Evolutionary conservation across 2,329 filamentous ascomycete genomes (phyloP), one percentile per base, ranked within the genome.

Genomic region (Botrytis tulipae): DNA sequence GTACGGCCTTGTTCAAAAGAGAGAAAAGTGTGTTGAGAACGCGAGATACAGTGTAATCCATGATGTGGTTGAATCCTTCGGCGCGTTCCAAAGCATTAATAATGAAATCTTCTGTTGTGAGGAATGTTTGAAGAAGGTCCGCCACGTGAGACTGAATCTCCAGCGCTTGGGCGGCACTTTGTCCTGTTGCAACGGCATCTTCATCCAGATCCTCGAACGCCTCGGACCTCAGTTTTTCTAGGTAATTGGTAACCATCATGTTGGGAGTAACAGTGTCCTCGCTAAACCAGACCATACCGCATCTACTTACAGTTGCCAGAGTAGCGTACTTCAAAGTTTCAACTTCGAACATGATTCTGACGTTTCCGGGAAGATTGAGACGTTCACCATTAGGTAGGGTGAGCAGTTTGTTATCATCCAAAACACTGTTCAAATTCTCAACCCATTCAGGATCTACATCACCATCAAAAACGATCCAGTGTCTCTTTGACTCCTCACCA

Each of bases 221-320:
- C 73, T 93, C 91, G 4, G 90, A 92, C 78, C 92, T 91, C 57
- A 99, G 89, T 65, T 91, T 90, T 75, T 96, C 90, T 70, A 99
- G 88, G 80, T 99, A 98, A 83, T 98, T 93, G 76, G 90, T 87
- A 59, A 98, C 92, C 90, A 98, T 93, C 92, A 99, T 97, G 77
- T 88, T 89, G 1, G 95, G 89, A 46, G 94, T 95, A 59, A 99
- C 95, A 42, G 95, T 98, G 80, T 99, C 97, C 79, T 98, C 95
- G 81, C 94, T 99, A 84, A 98, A 99, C 96, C 96, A 99, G 22
- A 99, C 97, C 96, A 99, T 99, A 87, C 96, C 96, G 82, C 96
- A 99, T 84, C 96, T 94, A 90, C 93, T 97, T 80, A 99, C 96
- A n/a, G 96, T 99, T 73, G 96, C 96, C 62, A 99, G 89, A 0